These are phyloP conservation scores for Triticum timopheevii DNA, from an alignment of 176 grass and related monocot genomes.

Conservation along the genomic window DNA sequence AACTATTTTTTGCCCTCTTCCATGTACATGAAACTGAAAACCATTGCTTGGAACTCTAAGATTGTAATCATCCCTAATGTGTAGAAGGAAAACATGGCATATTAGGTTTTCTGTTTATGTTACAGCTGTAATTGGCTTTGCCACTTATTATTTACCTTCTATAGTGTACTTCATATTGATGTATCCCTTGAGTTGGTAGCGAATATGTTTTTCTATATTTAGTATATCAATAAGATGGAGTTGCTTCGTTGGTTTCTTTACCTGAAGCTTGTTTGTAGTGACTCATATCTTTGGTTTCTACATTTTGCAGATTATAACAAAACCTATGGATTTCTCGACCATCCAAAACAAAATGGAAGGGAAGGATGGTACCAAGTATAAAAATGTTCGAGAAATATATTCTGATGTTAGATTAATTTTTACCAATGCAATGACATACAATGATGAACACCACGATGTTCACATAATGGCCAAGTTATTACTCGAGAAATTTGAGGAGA, in stretches of 20 bases:
- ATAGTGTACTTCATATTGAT: not conserved
- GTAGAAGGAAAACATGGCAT: not conserved
- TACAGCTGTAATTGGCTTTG: not conserved
- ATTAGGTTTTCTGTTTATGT: not conserved
- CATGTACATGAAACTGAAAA: not conserved
- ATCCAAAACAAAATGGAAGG: slow-evolving; percentile 89
- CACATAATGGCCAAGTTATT: slow-evolving; percentile 83
- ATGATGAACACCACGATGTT: slow-evolving; percentile 59
- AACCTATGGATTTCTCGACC: slow-evolving; percentile 94
- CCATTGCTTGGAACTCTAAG: not conserved
- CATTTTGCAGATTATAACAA: slow-evolving; percentile 71
- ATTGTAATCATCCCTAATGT: slow-evolving; percentile 3
- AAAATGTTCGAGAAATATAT: slow-evolving; percentile 82
- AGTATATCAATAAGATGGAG: not conserved
- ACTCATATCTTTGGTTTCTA: slow-evolving; percentile 22
- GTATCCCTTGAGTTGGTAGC: not conserved
- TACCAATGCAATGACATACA: slow-evolving; percentile 94
- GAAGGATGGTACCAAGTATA: slow-evolving; percentile 70
- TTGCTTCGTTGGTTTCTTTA: not conserved
- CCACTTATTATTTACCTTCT: slow-evolving; percentile 16
- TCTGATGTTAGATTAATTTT: slow-evolving; percentile 95
- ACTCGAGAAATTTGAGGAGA: slow-evolving; percentile 91
- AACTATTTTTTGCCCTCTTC: not conserved
- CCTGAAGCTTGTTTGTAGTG: slow-evolving; percentile 5
- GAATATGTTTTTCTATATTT: slow-evolving; percentile 11